phyloP scores from a whole-genome alignment of 2,329 filamentous ascomycete species.

The Stagonosporopsis rhizophila region DNA sequence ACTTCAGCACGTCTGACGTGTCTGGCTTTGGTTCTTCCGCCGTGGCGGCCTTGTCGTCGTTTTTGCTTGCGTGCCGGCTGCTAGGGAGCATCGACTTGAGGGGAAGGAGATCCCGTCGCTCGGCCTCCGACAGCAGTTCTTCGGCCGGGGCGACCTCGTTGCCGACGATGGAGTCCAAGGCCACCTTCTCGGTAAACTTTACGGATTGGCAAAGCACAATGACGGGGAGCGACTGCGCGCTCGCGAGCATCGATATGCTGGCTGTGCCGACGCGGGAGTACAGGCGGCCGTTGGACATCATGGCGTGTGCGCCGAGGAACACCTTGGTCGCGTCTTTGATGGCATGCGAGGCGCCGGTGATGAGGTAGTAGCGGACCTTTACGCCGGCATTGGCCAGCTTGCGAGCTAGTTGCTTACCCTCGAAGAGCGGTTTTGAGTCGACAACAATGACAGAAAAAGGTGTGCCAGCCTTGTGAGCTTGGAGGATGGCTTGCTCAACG shows the following conservation, averaged over 20 bases:
- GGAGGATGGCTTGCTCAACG: constrained; percentile 80
- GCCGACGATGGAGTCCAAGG: constrained; percentile 88
- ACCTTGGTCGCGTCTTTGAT: constrained; percentile 75
- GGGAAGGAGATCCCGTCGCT: constrained; percentile 41
- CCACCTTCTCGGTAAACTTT: constrained; percentile 91
- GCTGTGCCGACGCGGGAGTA: constrained; percentile 89
- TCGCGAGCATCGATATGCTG: constrained; percentile 82
- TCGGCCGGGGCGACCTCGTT: constrained; percentile 88
- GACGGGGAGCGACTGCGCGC: constrained; percentile 77
- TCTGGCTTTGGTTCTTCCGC: constrained; percentile 29
- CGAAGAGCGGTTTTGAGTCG: constrained; percentile 75
- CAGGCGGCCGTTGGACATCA: constrained; percentile 93
- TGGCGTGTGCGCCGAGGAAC: constrained; percentile 84
- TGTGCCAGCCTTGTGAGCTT: constrained; percentile 72
- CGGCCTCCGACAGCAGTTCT: constrained; percentile 59
- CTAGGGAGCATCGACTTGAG: constrained; percentile 37
- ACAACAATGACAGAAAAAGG: constrained; percentile 84
- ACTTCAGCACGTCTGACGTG: constrained; percentile 44
- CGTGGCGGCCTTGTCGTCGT: constrained; percentile 31
- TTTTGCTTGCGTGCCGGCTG: constrained; percentile 23
- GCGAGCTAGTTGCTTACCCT: constrained; percentile 75
- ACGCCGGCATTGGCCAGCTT: constrained; percentile 73
- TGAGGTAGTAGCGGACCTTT: constrained; percentile 79
- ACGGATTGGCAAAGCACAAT: constrained; percentile 92
- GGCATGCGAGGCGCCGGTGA: constrained; percentile 77